phyloP scores from a whole-genome alignment of 805 yeast species.

The Ogataea pignaliae region DNA sequence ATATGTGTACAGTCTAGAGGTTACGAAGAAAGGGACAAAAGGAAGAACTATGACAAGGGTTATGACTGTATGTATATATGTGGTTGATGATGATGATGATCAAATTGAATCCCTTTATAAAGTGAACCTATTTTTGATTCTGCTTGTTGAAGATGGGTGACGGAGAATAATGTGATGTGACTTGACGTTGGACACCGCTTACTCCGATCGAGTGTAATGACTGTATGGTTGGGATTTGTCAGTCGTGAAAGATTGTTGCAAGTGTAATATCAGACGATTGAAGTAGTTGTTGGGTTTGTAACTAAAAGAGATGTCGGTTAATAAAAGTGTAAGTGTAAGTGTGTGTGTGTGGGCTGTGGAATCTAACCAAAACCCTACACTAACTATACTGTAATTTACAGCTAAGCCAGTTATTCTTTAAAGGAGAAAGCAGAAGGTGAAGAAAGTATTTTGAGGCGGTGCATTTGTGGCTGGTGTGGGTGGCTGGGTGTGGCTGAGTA shows the following conservation, averaged over 20 bases:
- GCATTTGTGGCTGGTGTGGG: neutral
- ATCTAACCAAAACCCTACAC: no score
- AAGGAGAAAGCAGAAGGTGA: constrained; percentile 4
- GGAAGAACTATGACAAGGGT: neutral
- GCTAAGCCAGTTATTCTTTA: no score
- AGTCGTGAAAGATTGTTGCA: no score
- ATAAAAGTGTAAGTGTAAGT: neutral
- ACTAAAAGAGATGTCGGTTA: neutral
- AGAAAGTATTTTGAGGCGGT: neutral
- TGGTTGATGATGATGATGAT: neutral
- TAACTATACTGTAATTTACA: no score
- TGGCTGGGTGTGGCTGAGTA: neutral
- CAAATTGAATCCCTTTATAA: neutral
- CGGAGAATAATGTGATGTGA: no score
- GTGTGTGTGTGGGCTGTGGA: neutral
- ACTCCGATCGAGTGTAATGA: neutral
- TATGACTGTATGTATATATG: neutral
- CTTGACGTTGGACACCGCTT: no score
- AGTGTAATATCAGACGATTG: neutral
- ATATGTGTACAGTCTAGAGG: neutral
- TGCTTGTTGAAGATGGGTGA: neutral
- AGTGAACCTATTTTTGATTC: neutral
- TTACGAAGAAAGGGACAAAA: no score
- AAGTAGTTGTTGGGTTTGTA: no score
- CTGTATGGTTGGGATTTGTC: neutral